Percentiles rank a stretch among this genome's conserved stretches.
Conservation (phyloP, 1,139 yeast species). For the Keqinozyma sinolaborantium region DNA sequence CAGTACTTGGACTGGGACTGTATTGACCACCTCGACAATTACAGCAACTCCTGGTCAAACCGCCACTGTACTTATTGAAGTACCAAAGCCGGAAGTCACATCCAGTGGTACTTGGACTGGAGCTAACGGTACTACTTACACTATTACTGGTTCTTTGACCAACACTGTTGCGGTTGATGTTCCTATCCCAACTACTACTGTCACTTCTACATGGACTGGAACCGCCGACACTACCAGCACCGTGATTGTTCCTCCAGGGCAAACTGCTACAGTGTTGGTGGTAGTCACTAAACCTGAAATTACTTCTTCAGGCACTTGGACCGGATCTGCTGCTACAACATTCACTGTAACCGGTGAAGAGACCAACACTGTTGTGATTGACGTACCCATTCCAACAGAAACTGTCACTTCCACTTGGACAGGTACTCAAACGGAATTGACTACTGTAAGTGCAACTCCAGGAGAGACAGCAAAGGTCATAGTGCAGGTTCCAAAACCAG, state of each 20-base stretch:
- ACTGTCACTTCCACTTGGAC: constrained; percentile 3
- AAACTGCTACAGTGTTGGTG: constrained; percentile 7
- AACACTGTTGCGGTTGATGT: constrained; percentile 7
- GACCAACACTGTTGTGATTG: not conserved
- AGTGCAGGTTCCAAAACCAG: constrained; percentile 11
- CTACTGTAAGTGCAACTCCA: constrained; percentile 6
- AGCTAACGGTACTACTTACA: constrained; percentile 3
- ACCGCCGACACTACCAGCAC: constrained; percentile 4
- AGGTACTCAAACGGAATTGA: constrained; percentile 2
- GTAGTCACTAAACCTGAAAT: constrained; percentile 10
- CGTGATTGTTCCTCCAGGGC: constrained; percentile 6
- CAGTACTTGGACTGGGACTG: constrained; percentile 1
- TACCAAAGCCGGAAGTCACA: constrained; percentile 9
- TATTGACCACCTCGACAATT: constrained; percentile 2
- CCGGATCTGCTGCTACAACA: constrained; percentile 1
- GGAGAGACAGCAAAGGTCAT: constrained; percentile 4
- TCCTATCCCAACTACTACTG: constrained; percentile 11
- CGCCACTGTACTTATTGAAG: constrained; percentile 10
- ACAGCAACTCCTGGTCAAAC: constrained; percentile 9
- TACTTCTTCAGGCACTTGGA: constrained; percentile 1
- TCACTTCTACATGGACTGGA: constrained; percentile 5
- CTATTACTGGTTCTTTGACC: constrained; percentile 6
- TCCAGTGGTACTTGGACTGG: constrained; percentile 6
- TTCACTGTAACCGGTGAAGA: not conserved
- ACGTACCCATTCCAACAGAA: constrained; percentile 1